Evolutionary conservation across 257 asterid species (phyloP).

Genomic region (Lycium barbarum): DNA sequence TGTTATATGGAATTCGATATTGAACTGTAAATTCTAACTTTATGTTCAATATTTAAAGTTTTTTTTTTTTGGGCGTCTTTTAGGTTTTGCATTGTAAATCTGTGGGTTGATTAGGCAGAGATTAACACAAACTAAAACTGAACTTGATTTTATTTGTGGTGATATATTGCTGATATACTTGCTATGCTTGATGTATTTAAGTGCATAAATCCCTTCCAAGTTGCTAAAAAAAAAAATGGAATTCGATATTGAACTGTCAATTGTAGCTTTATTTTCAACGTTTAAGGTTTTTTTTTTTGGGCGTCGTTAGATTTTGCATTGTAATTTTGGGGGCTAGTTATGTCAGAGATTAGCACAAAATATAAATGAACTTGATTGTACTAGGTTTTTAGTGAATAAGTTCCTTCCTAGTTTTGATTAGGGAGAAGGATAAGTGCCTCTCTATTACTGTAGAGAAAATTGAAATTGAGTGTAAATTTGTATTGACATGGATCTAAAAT

Average conservation of each 20-base stretch:
- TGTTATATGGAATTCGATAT: background rate
- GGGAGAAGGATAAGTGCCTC: background rate
- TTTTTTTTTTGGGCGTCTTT: too few relatives aligned
- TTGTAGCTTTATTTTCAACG: too few relatives aligned
- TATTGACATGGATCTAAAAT: background rate
- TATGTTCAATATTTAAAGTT: background rate
- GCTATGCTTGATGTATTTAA: too few relatives aligned
- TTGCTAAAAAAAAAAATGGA: too few relatives aligned
- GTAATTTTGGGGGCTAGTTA: too few relatives aligned
- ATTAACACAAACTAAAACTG: background rate
- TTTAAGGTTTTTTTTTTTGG: too few relatives aligned
- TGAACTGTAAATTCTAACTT: background rate
- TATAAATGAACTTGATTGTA: background rate
- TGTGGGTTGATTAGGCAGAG: background rate
- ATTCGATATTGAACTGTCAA: too few relatives aligned
- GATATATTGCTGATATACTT: too few relatives aligned
- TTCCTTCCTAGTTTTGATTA: background rate
- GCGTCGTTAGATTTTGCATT: too few relatives aligned
- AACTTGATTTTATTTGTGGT: too few relatives aligned
- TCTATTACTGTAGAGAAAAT: background rate
- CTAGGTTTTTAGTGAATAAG: background rate
- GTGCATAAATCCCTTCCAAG: too few relatives aligned
- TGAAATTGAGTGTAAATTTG: background rate
- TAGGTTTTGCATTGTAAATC: slow-evolving; percentile 11
- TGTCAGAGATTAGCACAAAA: too few relatives aligned